Base-by-base conservation (phyloP, 768 basidiomycete genomes). In the Chiua virens region DNA sequence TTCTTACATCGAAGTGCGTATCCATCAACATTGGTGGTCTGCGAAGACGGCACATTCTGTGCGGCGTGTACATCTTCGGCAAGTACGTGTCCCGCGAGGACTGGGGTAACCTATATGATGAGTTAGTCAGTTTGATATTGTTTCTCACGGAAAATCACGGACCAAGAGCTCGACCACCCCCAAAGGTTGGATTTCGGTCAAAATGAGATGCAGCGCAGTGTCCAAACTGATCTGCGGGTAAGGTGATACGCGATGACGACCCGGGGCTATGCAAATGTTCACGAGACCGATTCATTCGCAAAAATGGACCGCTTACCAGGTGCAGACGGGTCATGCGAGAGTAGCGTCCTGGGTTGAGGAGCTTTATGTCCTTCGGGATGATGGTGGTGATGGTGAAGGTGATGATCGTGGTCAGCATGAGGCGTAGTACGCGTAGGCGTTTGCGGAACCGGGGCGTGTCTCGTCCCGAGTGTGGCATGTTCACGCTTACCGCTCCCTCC, bases 1-100 rank as follows among this genome's bases (percentile, higher is more conserved):
- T 4, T 55, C 79, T 54, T 60, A 89, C 89, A 83, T 52, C 81
- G 75, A 1, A 94, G 67, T 5, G 92, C 92, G 63, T 96, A 96
- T 1, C 92, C 92, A 65, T 95, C 92, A 11, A 92, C 91, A 57
- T 83, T 94, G 6, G 92, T 92, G 1, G 89, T 90, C 17, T 73
- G 66, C 2, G 78, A 78, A 4, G 66, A 63, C 3, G 92, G 92
- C 0, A 89, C 78, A 59, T 89, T 73, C 28, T 79, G 74, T 2
- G 80, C 72, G 5, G 90, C 84, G 53, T 75, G 71, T 4, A 94
- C 81, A 50, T 90, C 83, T 64, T 91, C 84, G 0, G 89, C 89
- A 1, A 94, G 76, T 21, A 92, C 76, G 55, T 84, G 75, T 0
- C 88, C 91, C 22, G 75, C 69, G n/a, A 96, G 72, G 1, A 64